Conservation (phyloP, 352 stramenopile genomes). For the Peronospora destructor region DNA sequence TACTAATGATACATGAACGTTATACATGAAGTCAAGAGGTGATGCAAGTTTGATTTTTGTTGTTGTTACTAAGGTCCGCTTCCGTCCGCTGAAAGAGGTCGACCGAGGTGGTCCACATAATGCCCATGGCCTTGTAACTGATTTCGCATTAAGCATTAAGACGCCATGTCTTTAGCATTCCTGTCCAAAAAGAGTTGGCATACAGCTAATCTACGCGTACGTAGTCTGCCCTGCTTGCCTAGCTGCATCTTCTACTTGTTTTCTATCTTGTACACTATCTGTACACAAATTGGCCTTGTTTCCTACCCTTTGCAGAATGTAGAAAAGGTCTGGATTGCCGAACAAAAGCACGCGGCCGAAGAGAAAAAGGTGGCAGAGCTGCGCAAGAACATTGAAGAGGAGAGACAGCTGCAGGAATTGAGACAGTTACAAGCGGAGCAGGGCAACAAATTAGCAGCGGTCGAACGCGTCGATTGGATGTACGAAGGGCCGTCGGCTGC, state of each 20-base stretch:
- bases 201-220: constrained; percentile 89
- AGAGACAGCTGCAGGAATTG: constrained; percentile 93
- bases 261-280: neutral
- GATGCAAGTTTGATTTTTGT: too few species aligned
- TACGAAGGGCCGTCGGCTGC: constrained; percentile 90
- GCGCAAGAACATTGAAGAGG: constrained; percentile 94
- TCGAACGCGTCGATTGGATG: constrained; percentile 94
- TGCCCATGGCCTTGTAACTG: neutral
- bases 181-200: constrained; percentile 97
- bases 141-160: neutral
- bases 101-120: neutral
- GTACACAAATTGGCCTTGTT: constrained; percentile 3
- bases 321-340: constrained; percentile 95
- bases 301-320: constrained; percentile 80
- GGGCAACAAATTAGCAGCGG: constrained; percentile 67
- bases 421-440: constrained; percentile 83
- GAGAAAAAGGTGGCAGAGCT: constrained; percentile 91
- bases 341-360: constrained; percentile 92
- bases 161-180: constrained; percentile 87
- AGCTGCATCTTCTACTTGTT: neutral
- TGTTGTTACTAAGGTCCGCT: too few species aligned
- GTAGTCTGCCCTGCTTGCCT: constrained; percentile 5
- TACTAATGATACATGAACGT: too few species aligned
- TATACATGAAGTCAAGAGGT: too few species aligned
- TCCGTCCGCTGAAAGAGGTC: neutral